Conservation (phyloP, 1,284 basidiomycete species). For the Omphalotus olearius region DNA sequence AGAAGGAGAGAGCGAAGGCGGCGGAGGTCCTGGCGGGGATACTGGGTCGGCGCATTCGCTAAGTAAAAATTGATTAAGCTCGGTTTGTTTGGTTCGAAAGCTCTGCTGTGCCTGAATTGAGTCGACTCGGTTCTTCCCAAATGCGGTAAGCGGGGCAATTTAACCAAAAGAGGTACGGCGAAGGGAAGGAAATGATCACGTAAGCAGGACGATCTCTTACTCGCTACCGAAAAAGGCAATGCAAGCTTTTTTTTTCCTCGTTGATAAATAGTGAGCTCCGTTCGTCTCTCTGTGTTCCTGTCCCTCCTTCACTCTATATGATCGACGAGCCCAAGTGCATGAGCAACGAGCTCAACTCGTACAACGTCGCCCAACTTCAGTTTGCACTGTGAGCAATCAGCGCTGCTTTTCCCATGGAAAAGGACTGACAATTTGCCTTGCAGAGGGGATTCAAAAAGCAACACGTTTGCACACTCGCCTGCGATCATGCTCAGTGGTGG, state of each 20-base stretch:
- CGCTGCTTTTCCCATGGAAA: constrained; percentile 14
- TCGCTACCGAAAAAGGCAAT: constrained; percentile 30
- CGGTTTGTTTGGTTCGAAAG: constrained; percentile 9
- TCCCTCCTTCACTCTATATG: constrained; percentile 22
- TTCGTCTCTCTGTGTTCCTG: constrained; percentile 14
- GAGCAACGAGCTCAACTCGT: constrained; percentile 45
- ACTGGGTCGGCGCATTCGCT: constrained; percentile 31
- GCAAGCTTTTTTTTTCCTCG: constrained; percentile 9
- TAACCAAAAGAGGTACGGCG: constrained; percentile 12
- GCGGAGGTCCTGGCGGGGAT: constrained; percentile 62
- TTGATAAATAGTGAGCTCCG: constrained; percentile 18
- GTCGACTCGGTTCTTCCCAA: constrained; percentile 10
- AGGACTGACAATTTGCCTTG: constrained; percentile 13
- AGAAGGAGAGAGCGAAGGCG: constrained; percentile 82
- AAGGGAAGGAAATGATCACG: not conserved
- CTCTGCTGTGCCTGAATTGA: constrained; percentile 3
- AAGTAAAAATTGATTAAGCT: not conserved
- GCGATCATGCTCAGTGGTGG: constrained; percentile 37
- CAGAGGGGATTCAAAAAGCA: constrained; percentile 36
- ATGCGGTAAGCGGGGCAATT: constrained; percentile 15
- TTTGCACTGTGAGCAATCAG: constrained; percentile 49
- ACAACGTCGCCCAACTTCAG: constrained; percentile 61
- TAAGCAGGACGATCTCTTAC: constrained; percentile 23
- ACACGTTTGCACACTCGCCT: constrained; percentile 41
- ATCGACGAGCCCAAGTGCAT: constrained; percentile 36